A percentile compares a stretch with the other conserved stretches of the same genome.
Evolutionary conservation across 306 rosid genomes (phyloP).

Genomic region (Nissolia schottii): DNA sequence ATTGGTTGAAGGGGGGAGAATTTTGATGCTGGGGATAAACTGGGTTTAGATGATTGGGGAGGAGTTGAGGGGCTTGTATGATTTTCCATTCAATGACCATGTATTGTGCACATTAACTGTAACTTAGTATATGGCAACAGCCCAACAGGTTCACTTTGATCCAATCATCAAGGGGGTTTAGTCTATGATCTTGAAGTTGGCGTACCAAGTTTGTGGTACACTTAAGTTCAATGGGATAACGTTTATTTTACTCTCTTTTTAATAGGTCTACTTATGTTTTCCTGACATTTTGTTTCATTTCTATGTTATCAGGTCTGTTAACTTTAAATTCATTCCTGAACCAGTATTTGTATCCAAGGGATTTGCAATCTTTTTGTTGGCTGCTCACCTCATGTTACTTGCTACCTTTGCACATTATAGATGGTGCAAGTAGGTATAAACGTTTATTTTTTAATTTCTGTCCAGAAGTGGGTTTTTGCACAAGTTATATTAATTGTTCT

Average conservation of each 20-base stretch:
- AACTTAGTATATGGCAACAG: background rate
- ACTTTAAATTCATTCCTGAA: slow-evolving; percentile 91
- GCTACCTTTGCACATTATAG: slow-evolving; percentile 65
- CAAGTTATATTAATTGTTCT: background rate
- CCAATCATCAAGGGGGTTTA: background rate
- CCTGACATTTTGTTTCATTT: slow-evolving; percentile 32
- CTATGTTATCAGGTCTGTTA: slow-evolving; percentile 73
- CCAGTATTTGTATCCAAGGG: slow-evolving; percentile 77
- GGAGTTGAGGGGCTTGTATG: background rate
- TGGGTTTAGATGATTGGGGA: background rate
- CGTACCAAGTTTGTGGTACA: background rate
- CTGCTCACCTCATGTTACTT: slow-evolving; percentile 61
- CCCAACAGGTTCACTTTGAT: background rate
- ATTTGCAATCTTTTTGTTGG: slow-evolving; percentile 68
- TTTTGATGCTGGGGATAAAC: background rate
- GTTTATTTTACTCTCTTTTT: background rate
- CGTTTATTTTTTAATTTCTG: background rate
- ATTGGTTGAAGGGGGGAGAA: background rate
- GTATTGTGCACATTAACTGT: background rate
- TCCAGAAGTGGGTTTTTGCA: slow-evolving; percentile 1
- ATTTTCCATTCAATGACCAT: background rate
- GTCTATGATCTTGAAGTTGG: background rate
- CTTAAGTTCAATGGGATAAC: background rate
- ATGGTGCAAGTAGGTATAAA: slow-evolving; percentile 94
- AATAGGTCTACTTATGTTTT: background rate